Evolutionary conservation across 257 asterid species (phyloP).

Genomic region (Linderniella brevidens): DNA sequence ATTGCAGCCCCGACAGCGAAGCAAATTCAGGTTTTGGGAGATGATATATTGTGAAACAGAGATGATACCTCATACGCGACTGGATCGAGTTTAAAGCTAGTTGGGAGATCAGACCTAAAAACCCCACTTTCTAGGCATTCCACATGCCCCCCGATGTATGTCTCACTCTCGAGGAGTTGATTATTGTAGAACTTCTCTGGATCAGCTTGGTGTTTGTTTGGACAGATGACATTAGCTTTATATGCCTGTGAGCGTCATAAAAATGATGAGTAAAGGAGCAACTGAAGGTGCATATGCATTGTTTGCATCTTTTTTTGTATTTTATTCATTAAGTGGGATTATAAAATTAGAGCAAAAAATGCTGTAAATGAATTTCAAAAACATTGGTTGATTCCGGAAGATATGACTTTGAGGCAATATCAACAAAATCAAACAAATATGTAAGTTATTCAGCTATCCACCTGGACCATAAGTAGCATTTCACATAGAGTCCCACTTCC

Average conservation of each 20-base stretch:
- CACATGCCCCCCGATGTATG: conserved; percentile 97
- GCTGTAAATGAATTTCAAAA: neutral
- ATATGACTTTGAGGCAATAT: conserved; percentile 2
- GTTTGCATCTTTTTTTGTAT: neutral
- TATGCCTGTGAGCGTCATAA: conserved; percentile 62
- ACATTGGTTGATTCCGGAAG: neutral
- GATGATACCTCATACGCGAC: conserved; percentile 61
- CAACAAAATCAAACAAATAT: conserved; percentile 4
- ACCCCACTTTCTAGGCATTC: conserved; percentile 99
- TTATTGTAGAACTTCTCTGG: conserved; percentile 81
- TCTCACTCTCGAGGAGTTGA: conserved; percentile 90
- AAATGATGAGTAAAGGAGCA: conserved; percentile 12
- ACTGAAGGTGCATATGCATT: neutral
- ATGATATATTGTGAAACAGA: conserved; percentile 11
- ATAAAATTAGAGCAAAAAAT: conserved; percentile 6
- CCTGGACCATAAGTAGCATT: conserved; percentile 99
- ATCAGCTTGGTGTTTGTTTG: conserved; percentile 95
- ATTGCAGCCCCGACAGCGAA: neutral
- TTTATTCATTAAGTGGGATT: conserved; percentile 1
- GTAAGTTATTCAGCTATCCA: conserved; percentile 15
- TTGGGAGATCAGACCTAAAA: conserved; percentile 95
- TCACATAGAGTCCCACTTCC: conserved; percentile 99
- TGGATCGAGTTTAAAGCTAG: conserved; percentile 86
- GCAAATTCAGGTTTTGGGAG: neutral
- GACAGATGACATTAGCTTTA: conserved; percentile 86